Evolutionary conservation across 495 filamentous ascomycete species (phyloP).

Genomic region (Sabuloglossum arenarium): DNA sequence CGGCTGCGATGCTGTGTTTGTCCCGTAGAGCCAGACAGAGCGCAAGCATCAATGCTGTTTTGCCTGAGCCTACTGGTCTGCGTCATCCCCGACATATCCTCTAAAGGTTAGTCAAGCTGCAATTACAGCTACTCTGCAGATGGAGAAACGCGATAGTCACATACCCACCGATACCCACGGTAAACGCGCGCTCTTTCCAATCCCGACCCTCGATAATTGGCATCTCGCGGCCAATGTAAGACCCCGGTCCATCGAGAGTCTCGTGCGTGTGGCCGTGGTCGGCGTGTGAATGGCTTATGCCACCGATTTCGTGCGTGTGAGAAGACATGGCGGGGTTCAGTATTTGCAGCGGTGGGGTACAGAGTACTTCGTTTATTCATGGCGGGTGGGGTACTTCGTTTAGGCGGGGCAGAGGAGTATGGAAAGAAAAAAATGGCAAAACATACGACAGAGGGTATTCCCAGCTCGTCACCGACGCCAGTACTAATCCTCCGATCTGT

Average conservation of each 20-base stretch:
- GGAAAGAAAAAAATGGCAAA: no score
- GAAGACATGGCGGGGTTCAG: no score
- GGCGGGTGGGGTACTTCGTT: not conserved
- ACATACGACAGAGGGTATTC: not conserved
- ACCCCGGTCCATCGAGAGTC: conserved; percentile 85
- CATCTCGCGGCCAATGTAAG: conserved; percentile 79
- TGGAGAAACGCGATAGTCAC: conserved; percentile 11
- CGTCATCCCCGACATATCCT: not conserved
- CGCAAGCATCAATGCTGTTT: conserved; percentile 87
- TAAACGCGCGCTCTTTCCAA: conserved; percentile 85
- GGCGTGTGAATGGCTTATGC: conserved; percentile 36
- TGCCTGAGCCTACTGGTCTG: conserved; percentile 92
- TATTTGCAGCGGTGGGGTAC: no score
- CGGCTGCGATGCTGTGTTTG: conserved; percentile 69
- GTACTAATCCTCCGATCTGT: not conserved
- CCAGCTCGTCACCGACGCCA: no score
- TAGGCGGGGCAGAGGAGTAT: no score
- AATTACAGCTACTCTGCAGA: not conserved
- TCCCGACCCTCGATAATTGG: conserved; percentile 71
- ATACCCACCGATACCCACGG: conserved; percentile 90
- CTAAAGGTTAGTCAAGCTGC: not conserved
- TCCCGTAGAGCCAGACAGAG: conserved; percentile 62
- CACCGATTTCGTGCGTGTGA: conserved; percentile 34
- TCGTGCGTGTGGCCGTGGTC: conserved; percentile 94
- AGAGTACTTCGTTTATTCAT: not conserved